These are phyloP conservation scores for Cercospora citrullina DNA, from an alignment of 2,329 filamentous ascomycete genomes.

Conservation along the genomic window DNA sequence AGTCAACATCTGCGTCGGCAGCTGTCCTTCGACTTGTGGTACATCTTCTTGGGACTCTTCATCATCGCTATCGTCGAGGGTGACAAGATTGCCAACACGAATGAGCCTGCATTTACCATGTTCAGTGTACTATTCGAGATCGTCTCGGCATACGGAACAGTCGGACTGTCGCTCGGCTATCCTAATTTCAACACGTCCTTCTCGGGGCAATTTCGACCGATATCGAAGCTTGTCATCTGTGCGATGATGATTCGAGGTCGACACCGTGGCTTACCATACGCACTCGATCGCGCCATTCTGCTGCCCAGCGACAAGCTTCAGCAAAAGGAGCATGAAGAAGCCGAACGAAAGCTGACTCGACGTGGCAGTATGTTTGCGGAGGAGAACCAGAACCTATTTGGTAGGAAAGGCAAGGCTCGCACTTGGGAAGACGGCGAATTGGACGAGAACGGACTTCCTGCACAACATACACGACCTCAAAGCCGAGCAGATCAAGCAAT, in stretches of 20 bases:
- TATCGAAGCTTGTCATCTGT: constrained; percentile 67
- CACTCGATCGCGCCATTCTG: constrained; percentile 69
- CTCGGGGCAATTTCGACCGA: constrained; percentile 72
- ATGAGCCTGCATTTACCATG: constrained; percentile 55
- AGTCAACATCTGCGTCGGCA: constrained; percentile 89
- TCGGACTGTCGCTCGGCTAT: constrained; percentile 86
- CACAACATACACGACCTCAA: constrained; percentile 26
- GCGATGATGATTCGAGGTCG: constrained; percentile 67
- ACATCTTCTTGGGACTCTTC: constrained; percentile 90
- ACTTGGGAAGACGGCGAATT: constrained; percentile 33
- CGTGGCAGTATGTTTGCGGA: constrained; percentile 32
- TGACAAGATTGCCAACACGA: constrained; percentile 60
- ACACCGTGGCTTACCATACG: constrained; percentile 64
- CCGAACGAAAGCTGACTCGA: constrained; percentile 37
- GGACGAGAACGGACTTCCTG: constrained; percentile 33
- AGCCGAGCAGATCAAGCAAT: constrained; percentile 19
- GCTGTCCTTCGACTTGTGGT: constrained; percentile 97
- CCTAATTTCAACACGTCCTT: constrained; percentile 74
- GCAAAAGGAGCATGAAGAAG: constrained; percentile 55
- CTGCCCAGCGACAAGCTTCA: constrained; percentile 66
- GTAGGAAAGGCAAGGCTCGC: constrained; percentile 6
- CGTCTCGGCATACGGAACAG: constrained; percentile 89
- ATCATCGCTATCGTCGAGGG: constrained; percentile 90
- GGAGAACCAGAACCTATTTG: constrained; percentile 16
- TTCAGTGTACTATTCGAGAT: constrained; percentile 73